These are phyloP conservation scores for Aspergillus incahuasiensis DNA, from an alignment of 495 filamentous ascomycete species.

Conservation along the genomic window DNA sequence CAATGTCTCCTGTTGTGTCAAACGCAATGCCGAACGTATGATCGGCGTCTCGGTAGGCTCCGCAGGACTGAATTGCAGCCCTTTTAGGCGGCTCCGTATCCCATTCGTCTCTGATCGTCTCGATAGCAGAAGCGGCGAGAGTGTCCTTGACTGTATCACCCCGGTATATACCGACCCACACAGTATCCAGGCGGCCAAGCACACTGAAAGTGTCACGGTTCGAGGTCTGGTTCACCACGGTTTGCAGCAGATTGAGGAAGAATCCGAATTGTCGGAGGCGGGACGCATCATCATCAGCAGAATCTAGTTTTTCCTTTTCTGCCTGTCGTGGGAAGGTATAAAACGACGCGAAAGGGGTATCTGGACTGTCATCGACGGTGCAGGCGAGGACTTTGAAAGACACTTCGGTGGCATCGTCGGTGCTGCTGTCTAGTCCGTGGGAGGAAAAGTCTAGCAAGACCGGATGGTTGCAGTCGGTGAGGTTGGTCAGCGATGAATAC, in stretches of 20 bases:
- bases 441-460: conserved; percentile 5
- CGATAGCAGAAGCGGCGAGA: not conserved
- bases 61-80: conserved; percentile 3
- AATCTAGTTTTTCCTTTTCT: not conserved
- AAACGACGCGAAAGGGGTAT: not conserved
- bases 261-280: not conserved
- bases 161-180: conserved; percentile 2
- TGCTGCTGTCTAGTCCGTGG: not conserved
- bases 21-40: conserved; percentile 7
- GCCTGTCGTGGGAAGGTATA: not conserved
- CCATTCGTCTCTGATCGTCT: not conserved
- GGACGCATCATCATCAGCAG: not conserved
- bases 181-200: not conserved
- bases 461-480: conserved; percentile 3
- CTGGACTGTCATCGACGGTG: not conserved
- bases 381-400: conserved; percentile 3
- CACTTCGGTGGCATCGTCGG: not conserved
- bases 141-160: not conserved
- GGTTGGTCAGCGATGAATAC: conserved; percentile 1
- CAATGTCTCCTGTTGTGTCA: not conserved
- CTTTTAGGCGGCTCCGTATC: not conserved
- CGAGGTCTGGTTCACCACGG: not conserved
- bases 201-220: not conserved
- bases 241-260: not conserved
- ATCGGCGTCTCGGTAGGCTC: not conserved